Evolutionary conservation across 768 basidiomycete genomes (phyloP).

Genomic region (Thelephora ganbajun): DNA sequence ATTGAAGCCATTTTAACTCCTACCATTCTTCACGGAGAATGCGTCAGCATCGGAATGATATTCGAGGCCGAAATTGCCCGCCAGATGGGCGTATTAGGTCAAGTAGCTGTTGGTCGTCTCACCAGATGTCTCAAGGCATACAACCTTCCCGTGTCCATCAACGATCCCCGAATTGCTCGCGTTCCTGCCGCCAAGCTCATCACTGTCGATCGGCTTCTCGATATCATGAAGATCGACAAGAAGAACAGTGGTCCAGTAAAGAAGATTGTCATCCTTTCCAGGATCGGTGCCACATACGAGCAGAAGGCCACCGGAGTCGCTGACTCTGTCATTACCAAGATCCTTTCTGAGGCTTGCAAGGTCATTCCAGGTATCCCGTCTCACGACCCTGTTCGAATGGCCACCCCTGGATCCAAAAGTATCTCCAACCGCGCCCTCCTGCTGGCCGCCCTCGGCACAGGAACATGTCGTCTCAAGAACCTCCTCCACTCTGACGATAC

Average conservation of each 20-base stretch:
- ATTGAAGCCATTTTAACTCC: conserved; percentile 95
- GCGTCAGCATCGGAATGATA: conserved; percentile 91
- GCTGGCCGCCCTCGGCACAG: conserved; percentile 81
- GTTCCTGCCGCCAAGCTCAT: conserved; percentile 60
- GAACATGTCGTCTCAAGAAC: conserved; percentile 80
- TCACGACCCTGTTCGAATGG: conserved; percentile 43
- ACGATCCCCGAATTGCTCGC: conserved; percentile 63
- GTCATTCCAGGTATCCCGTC: conserved; percentile 58
- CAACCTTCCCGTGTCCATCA: conserved; percentile 73
- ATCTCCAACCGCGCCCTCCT: conserved; percentile 92
- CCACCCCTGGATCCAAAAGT: conserved; percentile 93
- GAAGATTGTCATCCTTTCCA: conserved; percentile 84
- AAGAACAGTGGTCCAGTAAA: conserved; percentile 90
- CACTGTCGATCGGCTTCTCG: conserved; percentile 68
- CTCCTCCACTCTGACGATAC: conserved; percentile 96
- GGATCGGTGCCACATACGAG: conserved; percentile 88
- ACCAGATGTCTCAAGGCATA: conserved; percentile 81
- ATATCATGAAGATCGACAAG: conserved; percentile 95
- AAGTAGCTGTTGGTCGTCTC: conserved; percentile 86
- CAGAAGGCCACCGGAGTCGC: conserved; percentile 77
- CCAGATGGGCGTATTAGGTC: conserved; percentile 73
- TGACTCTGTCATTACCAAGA: conserved; percentile 72
- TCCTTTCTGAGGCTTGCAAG: conserved; percentile 66
- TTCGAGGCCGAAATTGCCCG: conserved; percentile 91
- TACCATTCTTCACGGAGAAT: conserved; percentile 90